Conservation (phyloP, 192 early-diverging fungal species). For the Umbelopsis sp. region DNA sequence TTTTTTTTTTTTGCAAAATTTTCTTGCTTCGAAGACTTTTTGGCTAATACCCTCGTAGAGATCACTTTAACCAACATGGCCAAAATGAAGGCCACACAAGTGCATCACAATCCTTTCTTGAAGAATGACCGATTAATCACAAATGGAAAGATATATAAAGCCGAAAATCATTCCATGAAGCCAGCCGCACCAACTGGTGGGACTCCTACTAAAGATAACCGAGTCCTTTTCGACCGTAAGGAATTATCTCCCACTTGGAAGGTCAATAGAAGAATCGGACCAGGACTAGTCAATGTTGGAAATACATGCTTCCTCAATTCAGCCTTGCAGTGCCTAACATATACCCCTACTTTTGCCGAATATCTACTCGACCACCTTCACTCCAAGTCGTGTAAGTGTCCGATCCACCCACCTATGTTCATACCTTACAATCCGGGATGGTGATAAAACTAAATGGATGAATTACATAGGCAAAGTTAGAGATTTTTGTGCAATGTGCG, state of each 20-base stretch:
- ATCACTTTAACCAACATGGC: conserved; percentile 7
- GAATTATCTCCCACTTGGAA: conserved; percentile 59
- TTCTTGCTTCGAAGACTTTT: background rate
- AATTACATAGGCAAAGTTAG: conserved; percentile 42
- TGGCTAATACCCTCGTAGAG: background rate
- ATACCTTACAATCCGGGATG: background rate
- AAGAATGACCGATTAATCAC: background rate
- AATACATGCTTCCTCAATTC: conserved; percentile 86
- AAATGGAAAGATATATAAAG: conserved; percentile 2
- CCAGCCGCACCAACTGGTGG: background rate
- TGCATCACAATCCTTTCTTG: background rate
- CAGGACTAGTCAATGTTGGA: conserved; percentile 70
- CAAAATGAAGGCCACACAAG: background rate
- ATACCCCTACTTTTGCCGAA: conserved; percentile 74
- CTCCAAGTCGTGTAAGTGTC: conserved; percentile 56
- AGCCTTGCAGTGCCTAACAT: conserved; percentile 75
- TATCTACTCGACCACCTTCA: conserved; percentile 64
- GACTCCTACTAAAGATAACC: conserved; percentile 20
- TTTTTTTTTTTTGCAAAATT: conserved; percentile 13
- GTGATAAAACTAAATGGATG: background rate
- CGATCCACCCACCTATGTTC: too few relatives aligned
- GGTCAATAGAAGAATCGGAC: conserved; percentile 57
- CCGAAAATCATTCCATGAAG: background rate
- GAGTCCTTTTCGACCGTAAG: conserved; percentile 59
- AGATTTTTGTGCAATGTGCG: conserved; percentile 75